Conservation (phyloP, 2,329 filamentous ascomycete genomes). For the Monosporascus sp. region DNA sequence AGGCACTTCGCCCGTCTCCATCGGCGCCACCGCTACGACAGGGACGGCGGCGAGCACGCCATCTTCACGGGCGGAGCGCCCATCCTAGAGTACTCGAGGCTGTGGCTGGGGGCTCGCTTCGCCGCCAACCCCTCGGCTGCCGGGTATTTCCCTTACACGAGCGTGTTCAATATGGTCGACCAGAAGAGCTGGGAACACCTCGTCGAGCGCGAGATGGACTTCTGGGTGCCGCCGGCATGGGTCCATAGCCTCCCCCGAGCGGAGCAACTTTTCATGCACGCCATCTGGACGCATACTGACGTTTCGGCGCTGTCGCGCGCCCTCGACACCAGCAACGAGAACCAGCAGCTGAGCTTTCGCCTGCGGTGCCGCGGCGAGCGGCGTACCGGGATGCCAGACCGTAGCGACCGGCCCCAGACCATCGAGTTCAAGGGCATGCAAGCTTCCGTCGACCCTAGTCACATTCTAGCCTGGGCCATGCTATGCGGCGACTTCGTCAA, state of each 20-base stretch:
- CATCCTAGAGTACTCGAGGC: background rate
- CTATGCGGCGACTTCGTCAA: slow-evolving; percentile 1
- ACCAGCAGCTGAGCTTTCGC: background rate
- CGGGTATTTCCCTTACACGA: background rate
- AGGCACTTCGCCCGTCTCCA: slow-evolving; percentile 1
- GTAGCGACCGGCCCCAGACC: background rate
- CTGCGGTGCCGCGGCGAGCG: slow-evolving; percentile 5
- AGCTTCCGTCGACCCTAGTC: slow-evolving; percentile 1
- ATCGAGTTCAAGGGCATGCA: slow-evolving; percentile 15
- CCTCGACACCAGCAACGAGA: background rate
- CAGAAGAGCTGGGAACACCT: background rate
- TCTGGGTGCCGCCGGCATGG: background rate
- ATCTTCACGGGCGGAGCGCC: background rate
- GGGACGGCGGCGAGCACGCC: slow-evolving; percentile 2
- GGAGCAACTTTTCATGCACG: slow-evolving; percentile 4
- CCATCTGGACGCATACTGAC: slow-evolving; percentile 8
- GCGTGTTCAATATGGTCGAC: background rate
- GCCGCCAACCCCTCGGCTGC: background rate
- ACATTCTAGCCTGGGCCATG: slow-evolving; percentile 4
- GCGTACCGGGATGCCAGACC: background rate
- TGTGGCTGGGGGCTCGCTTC: background rate
- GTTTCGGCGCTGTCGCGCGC: slow-evolving; percentile 3
- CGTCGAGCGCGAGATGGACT: slow-evolving; percentile 1
- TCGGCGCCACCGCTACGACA: background rate
- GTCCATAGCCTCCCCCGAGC: background rate